A percentile compares a stretch with the other conserved stretches of the same genome.
phyloP scores from a whole-genome alignment of 1,284 basidiomycete species.

The Athelia psychrophila region DNA sequence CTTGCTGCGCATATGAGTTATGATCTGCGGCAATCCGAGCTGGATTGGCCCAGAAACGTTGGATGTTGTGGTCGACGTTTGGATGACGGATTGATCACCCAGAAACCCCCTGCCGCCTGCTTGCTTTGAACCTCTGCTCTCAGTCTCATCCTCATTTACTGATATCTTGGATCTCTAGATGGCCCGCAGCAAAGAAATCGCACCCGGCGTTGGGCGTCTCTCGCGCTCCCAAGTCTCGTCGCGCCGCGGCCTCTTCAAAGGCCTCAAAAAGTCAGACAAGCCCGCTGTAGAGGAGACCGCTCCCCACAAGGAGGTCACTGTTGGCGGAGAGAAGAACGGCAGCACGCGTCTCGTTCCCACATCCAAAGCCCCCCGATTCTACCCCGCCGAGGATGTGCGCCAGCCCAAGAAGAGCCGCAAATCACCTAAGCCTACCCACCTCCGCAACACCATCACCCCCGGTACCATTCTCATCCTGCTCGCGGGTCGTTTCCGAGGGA shows the following conservation, averaged over 20 bases:
- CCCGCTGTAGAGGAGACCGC: slow-evolving; percentile 58
- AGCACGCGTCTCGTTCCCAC: slow-evolving; percentile 85
- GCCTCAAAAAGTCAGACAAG: slow-evolving; percentile 75
- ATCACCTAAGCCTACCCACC: slow-evolving; percentile 69
- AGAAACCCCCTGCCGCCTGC: too few species aligned
- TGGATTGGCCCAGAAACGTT: background rate
- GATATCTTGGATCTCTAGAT: slow-evolving; percentile 50
- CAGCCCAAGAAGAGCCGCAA: slow-evolving; percentile 93
- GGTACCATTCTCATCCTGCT: slow-evolving; percentile 96
- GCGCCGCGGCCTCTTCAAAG: slow-evolving; percentile 79
- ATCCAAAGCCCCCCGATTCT: slow-evolving; percentile 90
- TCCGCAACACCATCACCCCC: slow-evolving; percentile 90
- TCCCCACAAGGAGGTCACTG: slow-evolving; percentile 74
- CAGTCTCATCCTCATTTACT: slow-evolving; percentile 13
- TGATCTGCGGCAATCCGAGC: background rate
- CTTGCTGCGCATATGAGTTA: too few species aligned
- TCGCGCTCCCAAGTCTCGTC: slow-evolving; percentile 80
- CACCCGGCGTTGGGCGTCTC: slow-evolving; percentile 81
- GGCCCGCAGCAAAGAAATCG: slow-evolving; percentile 90
- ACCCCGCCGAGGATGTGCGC: slow-evolving; percentile 94
- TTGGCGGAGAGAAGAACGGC: slow-evolving; percentile 93
- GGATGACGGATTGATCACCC: slow-evolving; percentile 28
- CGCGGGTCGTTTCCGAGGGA: slow-evolving; percentile 97
- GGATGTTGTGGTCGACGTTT: slow-evolving; percentile 4
- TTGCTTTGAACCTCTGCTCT: slow-evolving; percentile 31